Evolutionary conservation across 1,284 basidiomycete species (phyloP).

Genomic region (Apiotrichum domesticum): DNA sequence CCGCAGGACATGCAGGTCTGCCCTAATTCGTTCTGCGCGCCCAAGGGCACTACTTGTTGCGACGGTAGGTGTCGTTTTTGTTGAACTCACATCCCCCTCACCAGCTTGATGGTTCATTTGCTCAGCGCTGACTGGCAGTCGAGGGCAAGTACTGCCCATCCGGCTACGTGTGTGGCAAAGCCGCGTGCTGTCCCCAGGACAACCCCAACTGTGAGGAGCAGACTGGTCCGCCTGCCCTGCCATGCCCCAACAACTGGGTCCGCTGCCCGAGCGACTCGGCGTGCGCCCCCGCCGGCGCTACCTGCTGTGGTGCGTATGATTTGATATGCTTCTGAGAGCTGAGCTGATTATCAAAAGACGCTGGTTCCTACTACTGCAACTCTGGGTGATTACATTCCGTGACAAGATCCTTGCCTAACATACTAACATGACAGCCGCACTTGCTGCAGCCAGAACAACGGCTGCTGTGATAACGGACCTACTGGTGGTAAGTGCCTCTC

Average conservation of each 20-base stretch:
- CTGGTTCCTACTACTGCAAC: not conserved
- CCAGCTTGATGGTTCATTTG: not conserved
- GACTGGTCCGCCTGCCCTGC: no score
- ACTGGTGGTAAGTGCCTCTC: no score
- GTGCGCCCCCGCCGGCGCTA: not conserved
- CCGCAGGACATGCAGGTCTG: not conserved
- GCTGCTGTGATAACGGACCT: not conserved
- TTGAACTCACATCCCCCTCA: not conserved
- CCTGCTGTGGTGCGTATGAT: not conserved
- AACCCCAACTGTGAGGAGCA: not conserved
- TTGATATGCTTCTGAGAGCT: no score
- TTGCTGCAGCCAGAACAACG: not conserved
- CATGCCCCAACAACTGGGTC: no score
- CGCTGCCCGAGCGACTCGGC: no score
- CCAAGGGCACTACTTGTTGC: not conserved
- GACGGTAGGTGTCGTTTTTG: not conserved
- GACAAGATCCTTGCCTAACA: not conserved
- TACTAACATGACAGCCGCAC: not conserved
- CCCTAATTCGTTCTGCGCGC: not conserved
- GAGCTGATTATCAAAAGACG: not conserved
- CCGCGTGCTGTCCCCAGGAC: not conserved
- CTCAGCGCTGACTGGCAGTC: no score
- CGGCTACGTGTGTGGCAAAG: not conserved
- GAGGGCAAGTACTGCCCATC: not conserved
- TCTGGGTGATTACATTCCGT: not conserved